Evolutionary conservation across 2,329 filamentous ascomycete genomes (phyloP).

Genomic region (Pseudogymnoascus sp.): DNA sequence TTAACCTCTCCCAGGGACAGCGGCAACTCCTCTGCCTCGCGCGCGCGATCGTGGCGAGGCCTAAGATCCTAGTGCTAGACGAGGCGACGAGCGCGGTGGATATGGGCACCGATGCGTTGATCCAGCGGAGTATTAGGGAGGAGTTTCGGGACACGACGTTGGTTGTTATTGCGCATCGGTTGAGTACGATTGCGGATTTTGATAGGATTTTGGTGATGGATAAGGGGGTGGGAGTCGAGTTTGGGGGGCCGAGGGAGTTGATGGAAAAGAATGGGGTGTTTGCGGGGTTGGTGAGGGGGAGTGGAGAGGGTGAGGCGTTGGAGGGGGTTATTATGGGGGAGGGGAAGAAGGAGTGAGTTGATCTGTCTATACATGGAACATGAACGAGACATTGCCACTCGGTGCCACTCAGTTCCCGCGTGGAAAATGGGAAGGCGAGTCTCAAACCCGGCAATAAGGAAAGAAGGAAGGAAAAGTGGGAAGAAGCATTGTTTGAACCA

Average conservation of each 20-base stretch:
- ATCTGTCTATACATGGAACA: neutral
- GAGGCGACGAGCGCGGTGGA: constrained; percentile 74
- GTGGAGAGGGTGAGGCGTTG: constrained; percentile 44
- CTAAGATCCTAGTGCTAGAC: constrained; percentile 71
- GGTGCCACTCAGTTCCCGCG: too few species aligned
- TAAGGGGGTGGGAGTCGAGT: constrained; percentile 59
- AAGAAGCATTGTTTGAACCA: neutral
- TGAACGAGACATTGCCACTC: neutral
- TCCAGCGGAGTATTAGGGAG: constrained; percentile 63
- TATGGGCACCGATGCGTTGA: constrained; percentile 65
- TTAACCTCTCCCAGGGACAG: constrained; percentile 69
- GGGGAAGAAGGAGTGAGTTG: neutral
- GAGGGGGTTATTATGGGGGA: constrained; percentile 9
- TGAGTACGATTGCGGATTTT: constrained; percentile 70
- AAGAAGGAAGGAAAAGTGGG: neutral
- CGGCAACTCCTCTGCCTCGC: constrained; percentile 68
- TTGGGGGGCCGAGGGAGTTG: constrained; percentile 53
- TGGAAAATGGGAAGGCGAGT: neutral
- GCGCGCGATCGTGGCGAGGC: constrained; percentile 60
- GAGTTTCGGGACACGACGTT: constrained; percentile 62
- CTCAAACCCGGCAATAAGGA: neutral
- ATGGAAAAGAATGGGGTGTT: constrained; percentile 46
- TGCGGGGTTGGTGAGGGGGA: constrained; percentile 53
- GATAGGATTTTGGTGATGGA: constrained; percentile 64
- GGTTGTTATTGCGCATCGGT: constrained; percentile 65